Percentiles rank a stretch among this genome's conserved stretches.
phyloP scores from a whole-genome alignment of 2,329 filamentous ascomycete genomes.

The Colletotrichum falcatum region DNA sequence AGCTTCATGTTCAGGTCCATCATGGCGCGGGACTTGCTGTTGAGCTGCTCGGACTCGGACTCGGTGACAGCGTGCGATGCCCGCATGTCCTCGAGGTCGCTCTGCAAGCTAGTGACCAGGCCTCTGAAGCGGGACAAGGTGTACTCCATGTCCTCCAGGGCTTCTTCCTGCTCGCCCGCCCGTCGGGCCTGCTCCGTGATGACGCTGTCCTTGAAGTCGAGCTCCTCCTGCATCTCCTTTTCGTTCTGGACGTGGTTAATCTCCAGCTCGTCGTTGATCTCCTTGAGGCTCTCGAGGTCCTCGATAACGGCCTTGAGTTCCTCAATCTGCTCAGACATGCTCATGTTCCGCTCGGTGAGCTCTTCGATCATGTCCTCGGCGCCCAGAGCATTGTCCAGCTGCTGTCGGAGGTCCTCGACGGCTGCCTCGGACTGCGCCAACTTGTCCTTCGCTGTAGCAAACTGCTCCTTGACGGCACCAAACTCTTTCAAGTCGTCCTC shows the following conservation, averaged over 20 bases:
- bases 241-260: slow-evolving; percentile 93
- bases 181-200: slow-evolving; percentile 85
- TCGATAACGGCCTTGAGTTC: slow-evolving; percentile 85
- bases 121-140: slow-evolving; percentile 90
- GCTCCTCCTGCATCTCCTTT: slow-evolving; percentile 92
- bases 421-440: slow-evolving; percentile 78
- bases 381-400: slow-evolving; percentile 88
- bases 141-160: slow-evolving; percentile 89
- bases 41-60: slow-evolving; percentile 90
- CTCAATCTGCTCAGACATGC: slow-evolving; percentile 83
- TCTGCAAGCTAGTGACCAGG: slow-evolving; percentile 86
- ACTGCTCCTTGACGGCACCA: slow-evolving; percentile 74
- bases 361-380: slow-evolving; percentile 96
- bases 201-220: slow-evolving; percentile 87
- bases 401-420: slow-evolving; percentile 88
- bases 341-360: slow-evolving; percentile 87
- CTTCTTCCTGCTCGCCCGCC: slow-evolving; percentile 80
- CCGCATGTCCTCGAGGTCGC: slow-evolving; percentile 90
- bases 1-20: slow-evolving; percentile 97
- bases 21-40: slow-evolving; percentile 89
- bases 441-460: slow-evolving; percentile 77
- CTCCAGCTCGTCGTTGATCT: slow-evolving; percentile 95
- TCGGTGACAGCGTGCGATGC: slow-evolving; percentile 94
- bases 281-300: slow-evolving; percentile 88
- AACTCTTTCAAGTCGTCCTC: slow-evolving; percentile 80